phyloP scores from a whole-genome alignment of 305 asterid genomes.

The Fraxinus dipetala region DNA sequence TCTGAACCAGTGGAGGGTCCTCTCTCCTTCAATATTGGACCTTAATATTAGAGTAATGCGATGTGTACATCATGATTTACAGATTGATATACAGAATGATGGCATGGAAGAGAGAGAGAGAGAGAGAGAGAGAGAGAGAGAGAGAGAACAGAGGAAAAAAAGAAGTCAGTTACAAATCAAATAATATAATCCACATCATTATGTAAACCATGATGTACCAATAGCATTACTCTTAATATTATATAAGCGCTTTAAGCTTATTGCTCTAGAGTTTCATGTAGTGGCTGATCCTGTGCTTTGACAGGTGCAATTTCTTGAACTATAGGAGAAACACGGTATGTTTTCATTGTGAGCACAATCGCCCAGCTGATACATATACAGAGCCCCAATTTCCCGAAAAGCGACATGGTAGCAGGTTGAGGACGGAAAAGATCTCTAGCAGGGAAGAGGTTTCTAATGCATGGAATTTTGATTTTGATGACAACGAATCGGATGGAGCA shows the following conservation, averaged over 20 bases:
- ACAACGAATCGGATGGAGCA: slow-evolving; percentile 97
- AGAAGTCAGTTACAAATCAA: no score
- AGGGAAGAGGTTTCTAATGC: slow-evolving; percentile 66
- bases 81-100: no score
- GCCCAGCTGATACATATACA: slow-evolving; percentile 75
- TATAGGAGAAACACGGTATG: slow-evolving; percentile 89
- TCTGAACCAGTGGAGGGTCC: not conserved
- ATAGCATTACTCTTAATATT: no score
- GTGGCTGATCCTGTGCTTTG: slow-evolving; percentile 31
- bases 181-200: no score
- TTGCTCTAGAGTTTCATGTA: slow-evolving; percentile 14
- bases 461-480: slow-evolving; percentile 96
- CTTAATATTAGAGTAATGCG: not conserved
- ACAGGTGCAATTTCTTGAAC: slow-evolving; percentile 93
- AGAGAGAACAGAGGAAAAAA: no score
- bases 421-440: slow-evolving; percentile 38
- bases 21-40: not conserved
- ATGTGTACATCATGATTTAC: no score
- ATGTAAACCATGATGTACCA: no score
- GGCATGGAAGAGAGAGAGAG: no score
- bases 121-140: no score
- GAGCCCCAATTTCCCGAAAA: slow-evolving; percentile 50
- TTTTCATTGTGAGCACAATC: slow-evolving; percentile 90
- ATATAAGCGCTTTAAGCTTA: slow-evolving; percentile 12
- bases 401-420: slow-evolving; percentile 44